Conservation (phyloP, 768 basidiomycete genomes). For the Pisolithus marmoratus region DNA sequence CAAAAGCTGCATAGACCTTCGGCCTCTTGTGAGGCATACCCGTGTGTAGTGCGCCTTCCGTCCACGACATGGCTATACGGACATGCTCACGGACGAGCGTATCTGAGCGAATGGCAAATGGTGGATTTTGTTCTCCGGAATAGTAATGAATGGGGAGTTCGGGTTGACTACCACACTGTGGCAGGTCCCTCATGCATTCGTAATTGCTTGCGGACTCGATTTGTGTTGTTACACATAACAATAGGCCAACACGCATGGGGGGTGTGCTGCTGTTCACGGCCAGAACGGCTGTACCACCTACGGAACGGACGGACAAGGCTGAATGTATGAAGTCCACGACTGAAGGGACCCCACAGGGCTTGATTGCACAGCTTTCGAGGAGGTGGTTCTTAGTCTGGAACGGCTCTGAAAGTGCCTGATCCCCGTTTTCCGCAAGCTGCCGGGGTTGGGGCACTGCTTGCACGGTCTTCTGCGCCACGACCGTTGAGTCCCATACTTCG, state of each 20-base stretch:
- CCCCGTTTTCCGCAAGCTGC: slow-evolving; percentile 9
- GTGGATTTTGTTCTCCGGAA: no score
- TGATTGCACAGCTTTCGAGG: slow-evolving; percentile 41
- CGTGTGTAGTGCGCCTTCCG: no score
- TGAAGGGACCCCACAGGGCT: slow-evolving; percentile 75
- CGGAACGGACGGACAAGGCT: slow-evolving; percentile 63
- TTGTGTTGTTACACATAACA: slow-evolving; percentile 1
- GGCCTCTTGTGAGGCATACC: neutral
- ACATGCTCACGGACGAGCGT: no score
- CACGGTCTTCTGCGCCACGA: slow-evolving; percentile 32
- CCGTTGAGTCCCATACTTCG: neutral
- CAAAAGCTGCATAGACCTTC: neutral
- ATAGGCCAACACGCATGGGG: neutral
- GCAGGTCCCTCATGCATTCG: slow-evolving; percentile 15
- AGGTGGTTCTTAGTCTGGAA: slow-evolving; percentile 36
- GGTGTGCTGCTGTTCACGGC: slow-evolving; percentile 27
- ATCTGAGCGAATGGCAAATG: neutral
- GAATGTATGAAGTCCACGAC: slow-evolving; percentile 77
- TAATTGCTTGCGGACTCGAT: slow-evolving; percentile 47
- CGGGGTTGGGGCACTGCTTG: slow-evolving; percentile 13
- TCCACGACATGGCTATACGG: neutral
- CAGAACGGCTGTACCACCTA: no score
- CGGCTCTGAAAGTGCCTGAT: slow-evolving; percentile 62
- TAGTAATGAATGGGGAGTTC: slow-evolving; percentile 3
- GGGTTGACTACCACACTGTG: slow-evolving; percentile 13